These are phyloP conservation scores for Dichotomocladium elegans DNA, from an alignment of 371 early-diverging fungal genomes.

Conservation along the genomic window DNA sequence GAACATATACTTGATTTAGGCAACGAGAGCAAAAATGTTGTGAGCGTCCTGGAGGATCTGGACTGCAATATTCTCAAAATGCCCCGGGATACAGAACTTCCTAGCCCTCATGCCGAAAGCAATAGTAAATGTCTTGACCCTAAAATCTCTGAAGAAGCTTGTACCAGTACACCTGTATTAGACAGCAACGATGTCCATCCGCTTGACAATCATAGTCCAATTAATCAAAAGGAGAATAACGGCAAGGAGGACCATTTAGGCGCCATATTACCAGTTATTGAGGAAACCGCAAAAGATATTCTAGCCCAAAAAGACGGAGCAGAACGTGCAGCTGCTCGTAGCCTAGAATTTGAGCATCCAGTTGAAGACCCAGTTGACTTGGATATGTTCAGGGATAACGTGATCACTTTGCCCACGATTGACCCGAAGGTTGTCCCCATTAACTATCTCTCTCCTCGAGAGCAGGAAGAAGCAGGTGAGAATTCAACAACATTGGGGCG, in stretches of 20 bases:
- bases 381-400: constrained; percentile 17
- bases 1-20: no score
- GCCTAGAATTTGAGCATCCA: constrained; percentile 18
- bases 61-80: no score
- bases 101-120: no score
- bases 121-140: no score
- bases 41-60: no score
- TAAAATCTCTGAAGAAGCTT: not conserved
- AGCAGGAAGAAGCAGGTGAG: constrained; percentile 53
- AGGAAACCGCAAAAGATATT: constrained; percentile 9
- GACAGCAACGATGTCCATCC: not conserved
- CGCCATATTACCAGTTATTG: constrained; percentile 12
- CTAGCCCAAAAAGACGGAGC: constrained; percentile 6
- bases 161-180: not conserved
- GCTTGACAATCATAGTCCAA: not conserved
- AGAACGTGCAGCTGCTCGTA: constrained; percentile 5
- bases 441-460: constrained; percentile 44
- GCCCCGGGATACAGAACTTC: no score
- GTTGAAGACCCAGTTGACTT: constrained; percentile 20
- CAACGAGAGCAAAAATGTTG: no score
- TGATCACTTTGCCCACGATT: constrained; percentile 10
- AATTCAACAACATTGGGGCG: not conserved
- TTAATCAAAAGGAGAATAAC: not conserved
- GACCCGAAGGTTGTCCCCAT: constrained; percentile 22
- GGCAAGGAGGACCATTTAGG: constrained; percentile 7